Base-by-base conservation (phyloP, 1,284 basidiomycete species). In the Marasmius tenuissimus region DNA sequence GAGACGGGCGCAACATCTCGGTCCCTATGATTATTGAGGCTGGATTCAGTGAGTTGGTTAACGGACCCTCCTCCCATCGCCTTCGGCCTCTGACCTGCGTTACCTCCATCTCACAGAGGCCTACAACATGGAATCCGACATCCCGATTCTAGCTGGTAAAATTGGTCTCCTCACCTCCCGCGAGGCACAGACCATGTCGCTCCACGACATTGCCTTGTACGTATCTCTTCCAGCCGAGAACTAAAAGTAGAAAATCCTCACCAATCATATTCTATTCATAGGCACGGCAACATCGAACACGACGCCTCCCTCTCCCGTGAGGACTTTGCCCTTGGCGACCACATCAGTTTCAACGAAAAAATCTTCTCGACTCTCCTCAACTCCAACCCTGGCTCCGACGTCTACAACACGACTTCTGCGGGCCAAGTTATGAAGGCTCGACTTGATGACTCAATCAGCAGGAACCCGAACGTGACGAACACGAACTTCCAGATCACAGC, bases 261-360 rank as follows among this genome's bases (percentile, higher is more conserved):
- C 54, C 27, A 8, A 14, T 33, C 55, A 9, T 27, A 2, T n/a
- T 20, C 27, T n/a, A 9, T 27, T 49, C 3, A 5, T 37, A 69
- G 67, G 0, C 69, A 70, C 60, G 63, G 60, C 5, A 61, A 59
- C 51, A 62, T 68, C n/a, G 67, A 70, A 55, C 65, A 68, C 59
- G 68, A 70, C 58, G 67, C 64, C n/a, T 69, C 67, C n/a, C 38
- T 68, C 49, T 67, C 69, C 34, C 65, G 68, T 47, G 50, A 42
- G 5, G 68, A 69, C 55, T 57, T 39, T 37, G 57, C 57, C 33
- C 52, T 60, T 22, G 66, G 67, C 2, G 65, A 67, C 52, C 67
- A 67, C 39, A 52, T 65, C 45, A 54, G 61, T 39, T 69, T 69
- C 66, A 66, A 68, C 62, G 40, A 57, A 34, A 45, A 38, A 2